A percentile compares a stretch with the other conserved stretches of the same genome.
These are phyloP conservation scores for Chimonanthus salicifolius DNA, from an alignment of 164 flowering plant species.

Conservation along the genomic window DNA sequence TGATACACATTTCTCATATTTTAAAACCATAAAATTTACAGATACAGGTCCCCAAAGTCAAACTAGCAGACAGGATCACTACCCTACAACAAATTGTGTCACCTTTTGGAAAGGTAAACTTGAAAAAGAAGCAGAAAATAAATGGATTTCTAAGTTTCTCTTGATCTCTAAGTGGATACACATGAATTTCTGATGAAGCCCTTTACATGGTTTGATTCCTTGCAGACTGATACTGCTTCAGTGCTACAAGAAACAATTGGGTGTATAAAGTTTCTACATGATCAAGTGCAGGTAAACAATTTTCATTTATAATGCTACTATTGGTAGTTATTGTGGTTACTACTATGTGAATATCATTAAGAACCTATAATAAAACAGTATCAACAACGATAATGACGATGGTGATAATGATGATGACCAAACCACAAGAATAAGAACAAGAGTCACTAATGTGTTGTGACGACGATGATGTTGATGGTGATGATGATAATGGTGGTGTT, in stretches of 20 bases:
- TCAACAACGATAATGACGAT: not conserved
- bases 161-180: not conserved
- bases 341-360: not conserved
- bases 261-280: slow-evolving; percentile 55
- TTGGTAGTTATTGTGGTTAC: not conserved
- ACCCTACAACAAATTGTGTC: slow-evolving; percentile 82
- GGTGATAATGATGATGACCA: not conserved
- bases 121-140: not conserved
- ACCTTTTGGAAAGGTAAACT: slow-evolving; percentile 71
- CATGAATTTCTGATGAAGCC: not conserved
- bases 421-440: not conserved
- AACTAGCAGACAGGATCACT: slow-evolving; percentile 53
- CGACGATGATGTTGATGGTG: not conserved
- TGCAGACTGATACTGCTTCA: slow-evolving; percentile 77
- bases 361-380: not conserved
- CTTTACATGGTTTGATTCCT: slow-evolving; percentile 2
- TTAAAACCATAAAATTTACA: not conserved
- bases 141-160: not conserved
- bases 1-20: not conserved
- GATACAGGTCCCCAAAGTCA: slow-evolving; percentile 55
- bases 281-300: slow-evolving; percentile 55
- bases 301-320: not conserved
- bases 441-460: not conserved
- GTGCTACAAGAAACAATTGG: slow-evolving; percentile 59
- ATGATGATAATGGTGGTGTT: not conserved